Evolutionary conservation across 257 asterid species (phyloP).

Genomic region (Ajuga chamaepitys): DNA sequence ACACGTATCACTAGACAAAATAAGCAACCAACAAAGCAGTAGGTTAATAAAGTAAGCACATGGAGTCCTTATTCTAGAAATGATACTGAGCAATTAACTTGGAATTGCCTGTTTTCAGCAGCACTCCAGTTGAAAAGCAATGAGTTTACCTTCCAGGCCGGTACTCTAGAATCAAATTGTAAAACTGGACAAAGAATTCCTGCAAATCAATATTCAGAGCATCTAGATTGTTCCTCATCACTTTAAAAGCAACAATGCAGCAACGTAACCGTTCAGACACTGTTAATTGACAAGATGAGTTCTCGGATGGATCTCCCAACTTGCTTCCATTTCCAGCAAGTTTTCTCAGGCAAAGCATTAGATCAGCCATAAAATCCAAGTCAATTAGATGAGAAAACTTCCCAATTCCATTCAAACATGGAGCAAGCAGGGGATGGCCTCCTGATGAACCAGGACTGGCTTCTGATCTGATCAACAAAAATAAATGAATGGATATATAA

Average conservation of each 20-base stretch:
- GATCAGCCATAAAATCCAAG: constrained; percentile 92
- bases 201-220: constrained; percentile 93
- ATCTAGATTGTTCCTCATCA: constrained; percentile 86
- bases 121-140: background rate
- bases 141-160: constrained; percentile 77
- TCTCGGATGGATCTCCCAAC: constrained; percentile 35
- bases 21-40: background rate
- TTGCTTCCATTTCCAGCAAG: constrained; percentile 61
- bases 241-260: constrained; percentile 91
- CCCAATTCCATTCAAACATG: constrained; percentile 89
- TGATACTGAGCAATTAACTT: background rate
- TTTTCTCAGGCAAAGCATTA: constrained; percentile 67
- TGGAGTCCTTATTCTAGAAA: background rate
- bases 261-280: constrained; percentile 79
- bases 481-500: constrained; percentile 2
- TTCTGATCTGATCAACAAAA: constrained; percentile 47
- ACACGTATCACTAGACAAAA: background rate
- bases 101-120: background rate
- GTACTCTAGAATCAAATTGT: constrained; percentile 77
- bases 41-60: background rate
- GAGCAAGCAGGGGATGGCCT: constrained; percentile 75
- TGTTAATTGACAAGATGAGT: constrained; percentile 38
- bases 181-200: constrained; percentile 75
- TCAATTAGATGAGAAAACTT: constrained; percentile 82
- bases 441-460: constrained; percentile 36